Evolutionary conservation across 164 flowering plant species (phyloP).

Genomic region (Umbilicus rupestris): DNA sequence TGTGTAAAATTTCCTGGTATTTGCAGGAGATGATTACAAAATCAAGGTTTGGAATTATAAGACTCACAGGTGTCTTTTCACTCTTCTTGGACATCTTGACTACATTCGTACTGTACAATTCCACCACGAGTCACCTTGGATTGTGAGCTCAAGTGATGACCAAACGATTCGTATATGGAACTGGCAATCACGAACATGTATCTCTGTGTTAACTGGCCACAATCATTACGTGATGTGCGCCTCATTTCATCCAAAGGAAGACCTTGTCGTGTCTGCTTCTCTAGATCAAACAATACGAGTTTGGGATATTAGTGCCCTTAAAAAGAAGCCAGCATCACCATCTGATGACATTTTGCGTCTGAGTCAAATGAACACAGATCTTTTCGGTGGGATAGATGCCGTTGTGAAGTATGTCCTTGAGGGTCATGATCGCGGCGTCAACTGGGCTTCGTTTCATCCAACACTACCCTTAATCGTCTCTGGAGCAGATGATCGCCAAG

Average conservation of each 20-base stretch:
- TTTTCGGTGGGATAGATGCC: conserved; percentile 93
- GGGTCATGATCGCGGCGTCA: conserved; percentile 82
- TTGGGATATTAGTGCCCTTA: conserved; percentile 88
- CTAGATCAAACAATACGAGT: conserved; percentile 91
- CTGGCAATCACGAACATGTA: conserved; percentile 92
- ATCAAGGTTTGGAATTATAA: conserved; percentile 90
- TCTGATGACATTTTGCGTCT: conserved; percentile 75
- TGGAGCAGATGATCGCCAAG: conserved; percentile 97
- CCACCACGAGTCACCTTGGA: conserved; percentile 77
- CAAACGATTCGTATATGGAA: conserved; percentile 95
- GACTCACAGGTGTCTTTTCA: conserved; percentile 60
- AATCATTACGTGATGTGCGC: conserved; percentile 90
- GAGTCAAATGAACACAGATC: conserved; percentile 85
- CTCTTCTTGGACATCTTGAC: conserved; percentile 24
- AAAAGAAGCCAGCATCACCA: conserved; percentile 73
- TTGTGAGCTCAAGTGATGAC: conserved; percentile 84
- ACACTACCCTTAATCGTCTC: conserved; percentile 68
- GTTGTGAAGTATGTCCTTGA: conserved; percentile 90
- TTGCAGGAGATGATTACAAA: conserved; percentile 93
- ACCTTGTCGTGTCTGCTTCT: conserved; percentile 86
- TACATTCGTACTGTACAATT: conserved; percentile 22
- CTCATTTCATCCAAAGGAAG: conserved; percentile 86
- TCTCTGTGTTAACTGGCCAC: conserved; percentile 81
- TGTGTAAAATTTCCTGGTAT: neutral
- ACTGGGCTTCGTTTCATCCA: conserved; percentile 96